A percentile compares a stretch with the other conserved stretches of the same genome.
Evolutionary conservation across 306 rosid genomes (phyloP).

Genomic region (Benincasa hispida): DNA sequence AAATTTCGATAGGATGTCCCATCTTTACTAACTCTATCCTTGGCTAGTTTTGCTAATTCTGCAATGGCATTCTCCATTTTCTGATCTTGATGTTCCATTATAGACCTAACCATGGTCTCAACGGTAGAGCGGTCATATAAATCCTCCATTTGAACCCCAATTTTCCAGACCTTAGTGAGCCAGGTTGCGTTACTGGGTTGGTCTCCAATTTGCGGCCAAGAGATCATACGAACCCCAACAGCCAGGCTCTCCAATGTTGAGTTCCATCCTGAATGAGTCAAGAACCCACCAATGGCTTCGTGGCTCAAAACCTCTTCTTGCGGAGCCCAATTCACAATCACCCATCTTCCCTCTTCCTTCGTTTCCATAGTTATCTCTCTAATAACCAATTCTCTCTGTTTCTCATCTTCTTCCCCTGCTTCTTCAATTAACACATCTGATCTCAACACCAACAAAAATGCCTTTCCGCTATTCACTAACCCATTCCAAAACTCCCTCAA

Average conservation of each 20-base stretch:
- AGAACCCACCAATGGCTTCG: constrained; percentile 30
- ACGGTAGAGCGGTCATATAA: background rate
- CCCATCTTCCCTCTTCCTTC: constrained; percentile 19
- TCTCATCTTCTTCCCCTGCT: background rate
- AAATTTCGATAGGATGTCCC: constrained; percentile 15
- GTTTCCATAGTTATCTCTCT: background rate
- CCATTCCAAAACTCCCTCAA: constrained; percentile 48
- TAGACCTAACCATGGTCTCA: constrained; percentile 7
- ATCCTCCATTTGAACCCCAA: constrained; percentile 27
- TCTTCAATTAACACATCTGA: constrained; percentile 11
- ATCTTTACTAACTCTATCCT: constrained; percentile 2
- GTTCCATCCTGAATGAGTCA: constrained; percentile 39
- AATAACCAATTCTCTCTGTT: too few relatives aligned
- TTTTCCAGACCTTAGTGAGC: constrained; percentile 19
- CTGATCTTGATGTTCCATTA: constrained; percentile 1
- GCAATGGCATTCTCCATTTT: background rate
- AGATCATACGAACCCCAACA: constrained; percentile 17
- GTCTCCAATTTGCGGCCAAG: constrained; percentile 15
- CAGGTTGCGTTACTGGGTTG: constrained; percentile 12
- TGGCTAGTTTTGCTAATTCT: constrained; percentile 6
- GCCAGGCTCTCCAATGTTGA: constrained; percentile 20
- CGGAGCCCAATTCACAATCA: constrained; percentile 40
- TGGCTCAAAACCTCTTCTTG: constrained; percentile 41
- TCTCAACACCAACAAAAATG: constrained; percentile 43
- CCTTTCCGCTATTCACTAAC: constrained; percentile 25